Percentiles rank a stretch among this genome's conserved stretches.
Conservation (phyloP, 768 basidiomycete species). For the Amylocystis lapponica region DNA sequence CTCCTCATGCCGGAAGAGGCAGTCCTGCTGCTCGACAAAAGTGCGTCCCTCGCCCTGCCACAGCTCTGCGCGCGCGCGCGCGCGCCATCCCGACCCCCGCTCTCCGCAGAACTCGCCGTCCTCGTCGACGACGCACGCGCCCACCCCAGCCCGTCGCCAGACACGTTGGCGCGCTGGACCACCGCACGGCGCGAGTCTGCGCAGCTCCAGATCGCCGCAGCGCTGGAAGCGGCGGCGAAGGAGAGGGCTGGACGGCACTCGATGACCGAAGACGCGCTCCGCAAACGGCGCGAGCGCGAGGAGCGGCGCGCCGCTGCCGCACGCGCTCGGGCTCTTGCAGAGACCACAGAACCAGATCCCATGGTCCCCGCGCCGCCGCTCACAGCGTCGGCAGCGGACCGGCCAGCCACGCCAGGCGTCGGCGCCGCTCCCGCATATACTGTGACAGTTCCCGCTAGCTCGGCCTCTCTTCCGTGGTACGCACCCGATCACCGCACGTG, state of each 20-base stretch:
- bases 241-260: slow-evolving; percentile 29
- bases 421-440: slow-evolving; percentile 33
- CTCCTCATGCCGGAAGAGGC: slow-evolving; percentile 89
- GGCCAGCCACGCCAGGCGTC: slow-evolving; percentile 10
- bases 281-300: slow-evolving; percentile 70
- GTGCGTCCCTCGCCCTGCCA: slow-evolving; percentile 34
- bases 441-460: slow-evolving; percentile 62
- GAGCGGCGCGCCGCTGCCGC: slow-evolving; percentile 30
- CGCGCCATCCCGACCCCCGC: neutral
- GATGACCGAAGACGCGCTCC: slow-evolving; percentile 47
- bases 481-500: slow-evolving; percentile 37
- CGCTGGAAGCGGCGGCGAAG: slow-evolving; percentile 44
- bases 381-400: neutral
- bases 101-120: slow-evolving; percentile 57
- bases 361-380: neutral
- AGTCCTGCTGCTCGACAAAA: slow-evolving; percentile 77
- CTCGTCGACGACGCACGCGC: slow-evolving; percentile 68
- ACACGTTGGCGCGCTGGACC: slow-evolving; percentile 51
- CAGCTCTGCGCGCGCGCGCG: neutral
- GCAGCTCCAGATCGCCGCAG: slow-evolving; percentile 41
- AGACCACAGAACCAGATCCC: slow-evolving; percentile 9
- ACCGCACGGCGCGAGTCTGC: slow-evolving; percentile 40
- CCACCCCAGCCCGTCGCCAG: slow-evolving; percentile 42
- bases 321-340: slow-evolving; percentile 18
- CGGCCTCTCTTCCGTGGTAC: slow-evolving; percentile 69